Base-by-base conservation (phyloP, 2,329 filamentous ascomycete species). In the Fusarium succisae region DNA sequence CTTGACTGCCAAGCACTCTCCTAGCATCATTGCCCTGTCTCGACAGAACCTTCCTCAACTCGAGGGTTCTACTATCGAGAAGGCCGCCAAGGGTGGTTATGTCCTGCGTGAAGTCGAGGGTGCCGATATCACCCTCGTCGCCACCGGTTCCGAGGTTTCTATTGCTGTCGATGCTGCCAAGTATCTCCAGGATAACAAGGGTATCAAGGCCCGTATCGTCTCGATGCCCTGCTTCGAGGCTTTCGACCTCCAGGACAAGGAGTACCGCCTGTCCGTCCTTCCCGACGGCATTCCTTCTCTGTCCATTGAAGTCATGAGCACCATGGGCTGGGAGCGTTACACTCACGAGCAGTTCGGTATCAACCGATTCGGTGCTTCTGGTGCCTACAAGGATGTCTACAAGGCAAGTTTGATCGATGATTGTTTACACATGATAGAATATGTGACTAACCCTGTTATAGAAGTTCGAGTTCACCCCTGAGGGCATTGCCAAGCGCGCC, bases 381-480 rank as follows among this genome's bases (percentile, higher is more conserved):
- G 96, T 81, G 93, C 96, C 77, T 98, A 98, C 90, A 96, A 96
- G 92, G 92, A 98, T 81, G 95, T 99, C 71, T 99, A 99, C 91
- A 93, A 94, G 89, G 94, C 88, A 88, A 85, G 89, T 84, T 63
- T 63, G n/a, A 24, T 56, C 39, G 24, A 39, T 20, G 9, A 24
- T 45, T 47, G 22, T 39, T 55, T 51, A 44, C 37, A 43, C 14
- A 12, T n/a, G 11, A 35, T 32, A 51, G 59, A 53, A 48, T 22
- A 41, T 13, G 26, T 62, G 76, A 67, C 82, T 88, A 82, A 87
- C 79, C 78, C 43, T 57, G 65, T 58, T 81, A 79, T 80, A 97
- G 93, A 98, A 98, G 91, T 99, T 99, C 87, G 96, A 98, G 86
- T 98, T 99, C 89, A 99, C 96, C 56, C 94, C 96, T 61, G 96